phyloP scores from a whole-genome alignment of 805 yeast species.

The Ogataea chonburiensis region DNA sequence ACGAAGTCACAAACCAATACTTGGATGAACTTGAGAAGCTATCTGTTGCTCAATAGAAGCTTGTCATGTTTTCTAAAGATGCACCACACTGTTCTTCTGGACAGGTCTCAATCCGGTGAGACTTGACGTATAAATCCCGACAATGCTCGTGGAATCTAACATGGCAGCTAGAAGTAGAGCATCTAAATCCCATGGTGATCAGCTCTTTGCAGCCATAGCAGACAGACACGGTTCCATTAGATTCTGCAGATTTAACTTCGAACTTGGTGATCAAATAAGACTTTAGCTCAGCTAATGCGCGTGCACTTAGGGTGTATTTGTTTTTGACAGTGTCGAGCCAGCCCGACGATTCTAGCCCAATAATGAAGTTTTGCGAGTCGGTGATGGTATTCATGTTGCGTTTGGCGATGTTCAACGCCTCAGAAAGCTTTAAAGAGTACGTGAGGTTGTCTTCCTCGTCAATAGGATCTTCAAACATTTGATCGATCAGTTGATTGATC shows the following conservation, averaged over 20 bases:
- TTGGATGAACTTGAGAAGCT: conserved; percentile 38
- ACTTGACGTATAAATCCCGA: conserved; percentile 38
- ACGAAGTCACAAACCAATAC: conserved; percentile 70
- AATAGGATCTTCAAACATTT: conserved; percentile 33
- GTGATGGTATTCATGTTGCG: conserved; percentile 20
- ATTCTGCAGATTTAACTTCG: conserved; percentile 33
- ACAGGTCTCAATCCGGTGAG: conserved; percentile 32
- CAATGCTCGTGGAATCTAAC: conserved; percentile 51
- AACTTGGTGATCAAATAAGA: conserved; percentile 43
- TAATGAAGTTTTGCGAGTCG: conserved; percentile 41
- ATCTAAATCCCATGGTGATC: conserved; percentile 51
- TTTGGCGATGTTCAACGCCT: conserved; percentile 35
- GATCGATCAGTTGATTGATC: conserved; percentile 46
- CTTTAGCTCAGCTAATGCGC: conserved; percentile 48
- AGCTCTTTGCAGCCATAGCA: conserved; percentile 55
- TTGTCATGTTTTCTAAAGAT: conserved; percentile 16
- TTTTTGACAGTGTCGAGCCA: conserved; percentile 46
- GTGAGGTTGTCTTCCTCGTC: conserved; percentile 28
- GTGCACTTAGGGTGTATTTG: conserved; percentile 38
- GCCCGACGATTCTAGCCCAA: conserved; percentile 45
- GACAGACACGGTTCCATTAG: conserved; percentile 39
- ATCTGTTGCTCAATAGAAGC: conserved; percentile 20
- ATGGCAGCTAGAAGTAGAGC: conserved; percentile 36
- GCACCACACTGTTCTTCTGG: conserved; percentile 32
- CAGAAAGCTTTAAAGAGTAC: conserved; percentile 37